Evolutionary conservation across 2,329 filamentous ascomycete species (phyloP), one percentile per base, ranked within the genome.

Genomic region (Alternaria angustiovoidea): DNA sequence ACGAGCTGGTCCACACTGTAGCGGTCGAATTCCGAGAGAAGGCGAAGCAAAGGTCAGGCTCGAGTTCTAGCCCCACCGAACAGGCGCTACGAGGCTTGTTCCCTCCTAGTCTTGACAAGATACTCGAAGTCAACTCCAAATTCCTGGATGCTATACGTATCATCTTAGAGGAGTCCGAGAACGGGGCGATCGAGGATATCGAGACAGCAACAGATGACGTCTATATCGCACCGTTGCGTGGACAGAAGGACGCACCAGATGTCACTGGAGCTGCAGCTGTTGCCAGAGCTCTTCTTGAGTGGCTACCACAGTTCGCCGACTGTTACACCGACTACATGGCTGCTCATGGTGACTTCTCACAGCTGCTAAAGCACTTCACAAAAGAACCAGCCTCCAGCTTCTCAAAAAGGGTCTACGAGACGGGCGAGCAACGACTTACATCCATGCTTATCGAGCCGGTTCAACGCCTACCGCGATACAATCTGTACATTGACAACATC

Each of bases 401-500:
- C 75, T 90, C 91, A 3, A 89, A 91, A 68, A 85, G 91, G 46
- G 88, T 97, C 3, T 88, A 92, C 53, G 88, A 94, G 65, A 91
- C 91, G 2, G 94, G 95, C 56, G 95, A 98, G 77, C 95, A 99
- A 80, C 87, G 89, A 58, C 86, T 98, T 54, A 93, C 92, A 49
- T 98, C 95, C 4, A 87, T 95, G 64, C 86, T 99, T 55, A 99
- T 99, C 76, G 95, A 99, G 79, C 95, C 95, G 2, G 94, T 99
- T 0, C 95, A 99, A 78, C 87, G 95, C 53, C 85, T 99, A 53
- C 95, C 95, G 26, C 90, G 95, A 26, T 99, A 99, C 80, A 97
- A 93, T 72, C 84, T 99, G 36, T 90, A 98, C 74, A 98, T 99
- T 70, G 95, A 99, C 80, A 94, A 96, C 72, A 97, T 99, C 73